Evolutionary conservation across 2,329 filamentous ascomycete species (phyloP).

Genomic region (Rhinocladiella mackenziei): DNA sequence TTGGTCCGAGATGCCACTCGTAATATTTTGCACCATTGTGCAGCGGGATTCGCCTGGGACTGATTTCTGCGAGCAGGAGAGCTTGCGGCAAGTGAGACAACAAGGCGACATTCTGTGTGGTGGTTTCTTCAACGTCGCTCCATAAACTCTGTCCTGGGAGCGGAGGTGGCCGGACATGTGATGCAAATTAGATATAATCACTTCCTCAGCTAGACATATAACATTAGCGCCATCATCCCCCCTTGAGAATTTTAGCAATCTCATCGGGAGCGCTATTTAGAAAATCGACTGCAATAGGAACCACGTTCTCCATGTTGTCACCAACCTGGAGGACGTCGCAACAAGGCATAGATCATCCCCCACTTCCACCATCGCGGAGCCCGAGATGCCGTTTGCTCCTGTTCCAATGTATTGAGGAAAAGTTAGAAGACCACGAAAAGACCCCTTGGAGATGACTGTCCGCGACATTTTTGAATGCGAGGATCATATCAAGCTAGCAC

Average conservation of each 20-base stretch:
- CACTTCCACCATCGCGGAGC: slow-evolving; percentile 51
- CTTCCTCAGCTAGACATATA: slow-evolving; percentile 6
- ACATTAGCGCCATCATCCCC: slow-evolving; percentile 26
- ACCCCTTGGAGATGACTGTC: slow-evolving; percentile 34
- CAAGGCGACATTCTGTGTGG: slow-evolving; percentile 8
- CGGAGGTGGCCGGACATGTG: slow-evolving; percentile 45
- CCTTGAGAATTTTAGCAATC: slow-evolving; percentile 28
- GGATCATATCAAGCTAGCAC: no score
- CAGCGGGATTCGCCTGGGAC: slow-evolving; percentile 46
- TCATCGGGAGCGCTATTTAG: slow-evolving; percentile 27
- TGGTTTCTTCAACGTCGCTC: slow-evolving; percentile 8
- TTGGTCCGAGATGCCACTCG: slow-evolving; percentile 47
- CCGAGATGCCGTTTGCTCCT: slow-evolving; percentile 53
- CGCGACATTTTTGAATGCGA: slow-evolving; percentile 10
- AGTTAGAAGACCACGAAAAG: slow-evolving; percentile 49
- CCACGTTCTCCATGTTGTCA: slow-evolving; percentile 36
- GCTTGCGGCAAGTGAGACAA: slow-evolving; percentile 44
- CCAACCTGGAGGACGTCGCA: slow-evolving; percentile 44
- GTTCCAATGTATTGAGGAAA: slow-evolving; percentile 45
- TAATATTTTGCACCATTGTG: slow-evolving; percentile 54
- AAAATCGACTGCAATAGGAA: slow-evolving; percentile 41
- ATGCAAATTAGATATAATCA: slow-evolving; percentile 52
- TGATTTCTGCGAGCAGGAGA: slow-evolving; percentile 41
- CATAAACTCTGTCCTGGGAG: slow-evolving; percentile 4
- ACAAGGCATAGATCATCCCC: slow-evolving; percentile 51